Conservation (phyloP, 2,329 filamentous ascomycete species). For the Coleophoma eucalyptorum region DNA sequence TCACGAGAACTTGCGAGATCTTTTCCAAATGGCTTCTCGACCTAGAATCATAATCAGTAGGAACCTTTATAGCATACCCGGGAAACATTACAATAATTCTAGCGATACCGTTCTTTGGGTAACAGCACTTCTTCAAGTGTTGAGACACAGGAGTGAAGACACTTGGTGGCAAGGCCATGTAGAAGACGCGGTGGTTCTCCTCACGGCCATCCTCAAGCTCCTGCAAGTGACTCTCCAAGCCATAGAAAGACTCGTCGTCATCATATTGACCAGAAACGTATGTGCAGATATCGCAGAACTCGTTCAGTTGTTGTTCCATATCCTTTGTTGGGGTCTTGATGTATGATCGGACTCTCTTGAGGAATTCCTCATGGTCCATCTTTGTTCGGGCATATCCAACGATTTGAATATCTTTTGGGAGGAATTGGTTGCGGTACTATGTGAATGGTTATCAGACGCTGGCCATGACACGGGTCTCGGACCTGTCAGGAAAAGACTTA, state of each 20-base stretch:
- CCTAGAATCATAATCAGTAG: slow-evolving; percentile 43
- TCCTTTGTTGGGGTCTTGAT: slow-evolving; percentile 99
- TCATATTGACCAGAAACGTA: slow-evolving; percentile 98
- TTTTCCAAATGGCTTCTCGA: slow-evolving; percentile 99
- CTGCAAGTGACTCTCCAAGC: slow-evolving; percentile 80
- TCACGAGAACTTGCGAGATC: slow-evolving; percentile 91
- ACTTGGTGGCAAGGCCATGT: slow-evolving; percentile 97
- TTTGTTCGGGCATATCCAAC: slow-evolving; percentile 99
- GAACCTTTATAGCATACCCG: too few species aligned
- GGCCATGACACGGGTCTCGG: not conserved
- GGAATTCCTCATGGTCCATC: slow-evolving; percentile 96
- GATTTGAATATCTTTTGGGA: slow-evolving; percentile 93
- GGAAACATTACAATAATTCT: slow-evolving; percentile 76
- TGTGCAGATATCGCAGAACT: slow-evolving; percentile 83
- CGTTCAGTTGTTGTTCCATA: slow-evolving; percentile 88
- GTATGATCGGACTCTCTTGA: slow-evolving; percentile 92
- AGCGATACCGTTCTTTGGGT: slow-evolving; percentile 84
- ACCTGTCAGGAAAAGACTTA: slow-evolving; percentile 48
- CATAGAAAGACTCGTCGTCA: slow-evolving; percentile 88
- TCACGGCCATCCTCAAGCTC: slow-evolving; percentile 77
- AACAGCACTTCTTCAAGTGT: slow-evolving; percentile 96
- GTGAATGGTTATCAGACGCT: slow-evolving; percentile 11
- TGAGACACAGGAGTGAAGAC: slow-evolving; percentile 98
- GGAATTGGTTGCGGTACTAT: slow-evolving; percentile 97
- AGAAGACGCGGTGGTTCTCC: slow-evolving; percentile 91